Percentiles rank a stretch among this genome's conserved stretches.
phyloP scores from a whole-genome alignment of 768 basidiomycete species.

The Panaeolus cyanescens region DNA sequence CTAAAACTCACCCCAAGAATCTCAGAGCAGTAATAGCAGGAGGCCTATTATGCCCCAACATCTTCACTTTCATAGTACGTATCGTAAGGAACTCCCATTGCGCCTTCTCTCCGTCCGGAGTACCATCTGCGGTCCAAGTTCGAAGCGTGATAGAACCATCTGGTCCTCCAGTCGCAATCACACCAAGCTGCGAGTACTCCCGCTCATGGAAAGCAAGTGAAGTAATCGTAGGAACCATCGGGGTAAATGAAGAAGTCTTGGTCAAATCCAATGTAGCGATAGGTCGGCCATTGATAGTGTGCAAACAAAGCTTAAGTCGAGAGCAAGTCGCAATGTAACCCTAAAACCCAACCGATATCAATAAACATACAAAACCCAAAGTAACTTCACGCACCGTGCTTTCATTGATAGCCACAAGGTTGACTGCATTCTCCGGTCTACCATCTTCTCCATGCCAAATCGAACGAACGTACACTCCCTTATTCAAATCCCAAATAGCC shows the following conservation, averaged over 20 bases:
- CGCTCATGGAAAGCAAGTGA: constrained; percentile 87
- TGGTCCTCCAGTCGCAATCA: constrained; percentile 78
- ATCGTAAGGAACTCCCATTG: constrained; percentile 76
- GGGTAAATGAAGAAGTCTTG: constrained; percentile 40
- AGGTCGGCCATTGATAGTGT: constrained; percentile 84
- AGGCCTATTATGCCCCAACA: constrained; percentile 39
- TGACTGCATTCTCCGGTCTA: constrained; percentile 45
- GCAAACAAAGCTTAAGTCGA: constrained; percentile 64
- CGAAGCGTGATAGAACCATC: constrained; percentile 80
- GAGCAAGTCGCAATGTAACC: constrained; percentile 91
- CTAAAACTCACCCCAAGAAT: constrained; percentile 68
- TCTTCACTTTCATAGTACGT: constrained; percentile 63
- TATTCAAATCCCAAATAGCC: constrained; percentile 88
- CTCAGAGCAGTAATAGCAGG: constrained; percentile 75
- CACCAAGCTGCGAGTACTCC: constrained; percentile 76
- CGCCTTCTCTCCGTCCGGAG: constrained; percentile 64
- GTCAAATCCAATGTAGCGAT: constrained; percentile 73
- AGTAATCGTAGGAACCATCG: constrained; percentile 59
- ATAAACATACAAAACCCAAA: neutral
- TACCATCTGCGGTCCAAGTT: constrained; percentile 82
- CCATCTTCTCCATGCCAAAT: constrained; percentile 65
- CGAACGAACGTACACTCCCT: constrained; percentile 76
- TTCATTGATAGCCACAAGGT: constrained; percentile 79
- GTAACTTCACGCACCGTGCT: constrained; percentile 63
- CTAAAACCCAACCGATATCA: constrained; percentile 35